Percentiles rank a stretch among this genome's conserved stretches.
These are phyloP conservation scores for Henckelia pumila DNA, from an alignment of 257 asterid species.

Conservation along the genomic window DNA sequence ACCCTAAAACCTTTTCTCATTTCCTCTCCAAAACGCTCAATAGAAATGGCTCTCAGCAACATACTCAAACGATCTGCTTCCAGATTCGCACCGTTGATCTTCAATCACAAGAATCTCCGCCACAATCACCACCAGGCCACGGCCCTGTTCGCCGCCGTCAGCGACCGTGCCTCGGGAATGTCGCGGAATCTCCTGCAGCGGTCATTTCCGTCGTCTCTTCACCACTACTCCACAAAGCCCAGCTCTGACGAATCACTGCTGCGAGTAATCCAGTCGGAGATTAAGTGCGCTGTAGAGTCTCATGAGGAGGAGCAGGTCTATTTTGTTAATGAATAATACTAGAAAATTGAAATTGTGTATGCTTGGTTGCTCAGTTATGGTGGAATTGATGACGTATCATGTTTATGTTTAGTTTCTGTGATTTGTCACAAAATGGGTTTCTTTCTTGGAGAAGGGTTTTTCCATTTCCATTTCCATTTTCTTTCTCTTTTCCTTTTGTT, in stretches of 20 bases:
- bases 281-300: conserved; percentile 49
- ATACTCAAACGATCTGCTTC: conserved; percentile 52
- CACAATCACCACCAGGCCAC: conserved; percentile 37
- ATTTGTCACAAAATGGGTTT: neutral
- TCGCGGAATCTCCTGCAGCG: conserved; percentile 30
- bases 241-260: conserved; percentile 54
- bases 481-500: too few relatives aligned
- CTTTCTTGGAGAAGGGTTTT: neutral
- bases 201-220: conserved; percentile 44
- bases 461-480: neutral
- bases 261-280: conserved; percentile 52
- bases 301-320: conserved; percentile 33
- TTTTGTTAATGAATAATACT: neutral
- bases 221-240: conserved; percentile 36
- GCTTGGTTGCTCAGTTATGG: neutral
- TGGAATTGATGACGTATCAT: neutral
- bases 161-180: conserved; percentile 15
- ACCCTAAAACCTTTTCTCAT: conserved; percentile 16
- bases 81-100: conserved; percentile 46
- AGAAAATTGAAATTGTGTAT: neutral
- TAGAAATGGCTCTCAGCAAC: conserved; percentile 46
- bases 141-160: conserved; percentile 41
- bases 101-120: conserved; percentile 40
- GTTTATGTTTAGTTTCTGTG: neutral
- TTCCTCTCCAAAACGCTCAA: neutral